These are phyloP conservation scores for Xylaria sp. DNA, from an alignment of 2,329 filamentous ascomycete species.

Conservation along the genomic window DNA sequence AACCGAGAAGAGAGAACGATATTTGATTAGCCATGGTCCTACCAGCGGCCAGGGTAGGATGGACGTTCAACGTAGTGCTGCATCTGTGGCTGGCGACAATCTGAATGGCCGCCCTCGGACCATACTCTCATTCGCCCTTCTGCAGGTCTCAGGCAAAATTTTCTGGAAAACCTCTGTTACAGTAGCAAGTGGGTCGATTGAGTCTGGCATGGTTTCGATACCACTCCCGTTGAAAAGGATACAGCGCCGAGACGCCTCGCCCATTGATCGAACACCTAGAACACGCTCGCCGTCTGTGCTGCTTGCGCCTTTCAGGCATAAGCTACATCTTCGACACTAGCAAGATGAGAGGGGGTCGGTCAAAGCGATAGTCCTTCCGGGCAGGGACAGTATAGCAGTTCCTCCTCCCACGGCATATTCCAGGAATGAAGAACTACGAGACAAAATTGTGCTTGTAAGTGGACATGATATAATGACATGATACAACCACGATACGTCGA, in stretches of 20 bases:
- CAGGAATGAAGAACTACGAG: not conserved
- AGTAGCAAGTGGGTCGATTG: slow-evolving; percentile 24
- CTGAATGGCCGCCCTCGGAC: slow-evolving; percentile 13
- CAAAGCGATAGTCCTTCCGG: slow-evolving; percentile 1
- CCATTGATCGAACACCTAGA: slow-evolving; percentile 24
- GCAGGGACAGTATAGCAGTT: not conserved
- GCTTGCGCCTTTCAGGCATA: slow-evolving; percentile 2
- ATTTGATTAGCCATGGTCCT: slow-evolving; percentile 1
- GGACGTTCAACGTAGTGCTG: slow-evolving; percentile 3
- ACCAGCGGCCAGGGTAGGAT: slow-evolving; percentile 12
- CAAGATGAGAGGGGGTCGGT: slow-evolving; percentile 1
- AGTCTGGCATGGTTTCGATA: slow-evolving; percentile 18
- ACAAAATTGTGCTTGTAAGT: not conserved
- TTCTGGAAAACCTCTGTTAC: slow-evolving; percentile 37
- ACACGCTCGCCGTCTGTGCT: slow-evolving; percentile 21
- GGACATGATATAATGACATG: not conserved
- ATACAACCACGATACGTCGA: not conserved
- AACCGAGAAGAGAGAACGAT: not conserved
- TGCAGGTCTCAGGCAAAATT: slow-evolving; percentile 29
- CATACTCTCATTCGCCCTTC: slow-evolving; percentile 28
- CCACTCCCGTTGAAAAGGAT: slow-evolving; percentile 15
- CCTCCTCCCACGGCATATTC: slow-evolving; percentile 11
- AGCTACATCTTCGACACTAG: slow-evolving; percentile 9
- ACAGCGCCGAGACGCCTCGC: slow-evolving; percentile 16
- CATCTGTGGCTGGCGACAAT: slow-evolving; percentile 20